Base-by-base conservation (phyloP, 2,329 filamentous ascomycete species). In the Pseudocercospora pini-densiflorae region DNA sequence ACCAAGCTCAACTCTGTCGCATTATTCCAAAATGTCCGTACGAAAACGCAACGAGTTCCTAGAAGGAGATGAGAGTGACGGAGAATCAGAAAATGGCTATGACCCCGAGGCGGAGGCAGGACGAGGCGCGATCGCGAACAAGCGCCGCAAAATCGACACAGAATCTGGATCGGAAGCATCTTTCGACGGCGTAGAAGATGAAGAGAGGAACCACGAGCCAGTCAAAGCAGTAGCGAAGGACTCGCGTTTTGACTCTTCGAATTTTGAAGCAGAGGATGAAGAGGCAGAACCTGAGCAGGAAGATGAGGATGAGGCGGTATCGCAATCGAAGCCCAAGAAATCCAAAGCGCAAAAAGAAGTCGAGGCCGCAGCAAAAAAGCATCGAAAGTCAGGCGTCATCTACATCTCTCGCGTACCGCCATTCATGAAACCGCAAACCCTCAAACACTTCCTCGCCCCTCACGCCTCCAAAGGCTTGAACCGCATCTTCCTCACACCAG, bases 401-500 rank as follows among this genome's bases (percentile, higher is more conserved):
- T 96, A 95, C 80, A 84, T 96, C 68, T 94, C 92, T 4, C 89
- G 92, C 66, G 88, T 95, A 69, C 92, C 93, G 3, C 93, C 93
- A 0, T 96, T 94, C 79, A 95, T 96, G 92, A 94, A 93, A 74
- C 92, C 92, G 6, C 82, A 85, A 60, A 94, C 94, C 75, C 84
- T 95, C 47, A 89, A 91, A 70, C 89, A 89, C 19, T 88, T 93
- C 14, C 87, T 95, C 62, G 85, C 89, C 68, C 90, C 89, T 9
- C 92, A 93, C 79, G 92, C 92, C 67, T 83, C 84, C 45, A 75
- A 74, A 62, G 77, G 76, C 6, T 87, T 94, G 75, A 91, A 91
- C 74, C 89, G 91, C 72, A 89, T 93, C 64, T 94, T 94, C 81
- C 85, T 94, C 19, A 88, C 91, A 0, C 92, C 92, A 12, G 92